These are phyloP conservation scores for Ceriops tagal DNA, from an alignment of 345 rosid species.

Conservation along the genomic window DNA sequence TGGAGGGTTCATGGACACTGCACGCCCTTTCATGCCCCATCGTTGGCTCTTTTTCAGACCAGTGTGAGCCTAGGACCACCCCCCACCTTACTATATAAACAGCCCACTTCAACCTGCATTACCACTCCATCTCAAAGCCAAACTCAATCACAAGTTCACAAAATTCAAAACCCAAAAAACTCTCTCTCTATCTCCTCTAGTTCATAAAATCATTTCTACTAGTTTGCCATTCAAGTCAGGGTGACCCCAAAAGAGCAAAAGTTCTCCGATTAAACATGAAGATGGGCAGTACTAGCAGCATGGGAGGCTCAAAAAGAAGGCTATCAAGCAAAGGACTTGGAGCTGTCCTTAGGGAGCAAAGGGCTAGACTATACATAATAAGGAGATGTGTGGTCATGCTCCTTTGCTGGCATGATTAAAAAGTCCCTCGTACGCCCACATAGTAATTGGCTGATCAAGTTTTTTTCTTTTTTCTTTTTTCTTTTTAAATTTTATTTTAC, in stretches of 20 bases:
- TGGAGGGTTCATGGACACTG: slow-evolving; percentile 57
- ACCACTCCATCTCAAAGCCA: neutral
- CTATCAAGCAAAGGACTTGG: slow-evolving; percentile 64
- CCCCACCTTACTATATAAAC: slow-evolving; percentile 37
- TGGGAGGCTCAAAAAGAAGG: slow-evolving; percentile 67
- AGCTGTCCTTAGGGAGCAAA: slow-evolving; percentile 70
- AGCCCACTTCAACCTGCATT: slow-evolving; percentile 17
- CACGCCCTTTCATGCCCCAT: slow-evolving; percentile 70
- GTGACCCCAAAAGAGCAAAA: neutral
- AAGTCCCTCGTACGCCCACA: too few species aligned
- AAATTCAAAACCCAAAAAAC: neutral
- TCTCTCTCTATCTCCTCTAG: neutral
- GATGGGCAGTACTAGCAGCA: slow-evolving; percentile 37
- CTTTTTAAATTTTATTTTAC: neutral
- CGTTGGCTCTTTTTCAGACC: slow-evolving; percentile 58
- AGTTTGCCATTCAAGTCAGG: neutral
- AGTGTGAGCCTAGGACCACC: slow-evolving; percentile 37
- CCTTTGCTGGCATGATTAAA: slow-evolving; percentile 74
- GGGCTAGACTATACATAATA: slow-evolving; percentile 76
- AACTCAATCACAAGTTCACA: slow-evolving; percentile 13
- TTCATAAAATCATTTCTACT: neutral
- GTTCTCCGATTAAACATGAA: slow-evolving; percentile 34
- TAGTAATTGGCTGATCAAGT: too few species aligned
- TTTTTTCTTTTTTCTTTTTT: neutral
- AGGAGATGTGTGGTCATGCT: slow-evolving; percentile 87